Base-by-base conservation (phyloP, 164 flowering plant species). In the Chimonanthus salicifolius region DNA sequence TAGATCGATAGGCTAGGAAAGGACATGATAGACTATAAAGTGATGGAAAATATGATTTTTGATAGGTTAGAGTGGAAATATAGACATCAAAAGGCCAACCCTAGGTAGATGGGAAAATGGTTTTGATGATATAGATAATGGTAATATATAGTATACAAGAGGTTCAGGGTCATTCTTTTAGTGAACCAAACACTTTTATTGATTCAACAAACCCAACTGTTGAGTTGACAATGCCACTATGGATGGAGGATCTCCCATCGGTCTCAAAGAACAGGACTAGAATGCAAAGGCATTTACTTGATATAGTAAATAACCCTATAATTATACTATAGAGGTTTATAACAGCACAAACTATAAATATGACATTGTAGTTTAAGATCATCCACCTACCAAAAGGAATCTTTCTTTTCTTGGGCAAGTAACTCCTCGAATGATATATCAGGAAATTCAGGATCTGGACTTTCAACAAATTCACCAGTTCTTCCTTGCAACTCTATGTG, bases 351-450 rank as follows among this genome's bases (percentile, higher is more conserved):
- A 54, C 33, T 5, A 65, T 21, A 65, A 49, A 6, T 45, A 47
- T 74, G 20, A 67, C 13, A 9, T 49, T 20, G 33, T 46, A 64
- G 18, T 47, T 16, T 47, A 70, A 70, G 69, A 71, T 71, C 13
- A 6, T 73, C 33, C 33, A 73, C 84, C 44, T 44, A 92, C 97
- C 96, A 91, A 75, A 91, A 92, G 4, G 90, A 78, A 78, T 92
- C 96, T 78, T 89, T 91, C 85, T 91, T 92, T 70, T 92, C 96
- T 71, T 87, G 92, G 46, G 89, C 98, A 74, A 91, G 76, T 58
- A 89, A 78, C 74, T 92, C 97, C 82, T 92, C 95, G 71, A 92
- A 92, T 45, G 96, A 92, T 67, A 91, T 89, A 73, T 90, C 88
- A 33, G 80, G 7, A 65, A 77, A 79, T 4, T 86, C 89, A 18